These are phyloP conservation scores for Leccinum subtestaceum DNA, from an alignment of 768 basidiomycete species.

Conservation along the genomic window DNA sequence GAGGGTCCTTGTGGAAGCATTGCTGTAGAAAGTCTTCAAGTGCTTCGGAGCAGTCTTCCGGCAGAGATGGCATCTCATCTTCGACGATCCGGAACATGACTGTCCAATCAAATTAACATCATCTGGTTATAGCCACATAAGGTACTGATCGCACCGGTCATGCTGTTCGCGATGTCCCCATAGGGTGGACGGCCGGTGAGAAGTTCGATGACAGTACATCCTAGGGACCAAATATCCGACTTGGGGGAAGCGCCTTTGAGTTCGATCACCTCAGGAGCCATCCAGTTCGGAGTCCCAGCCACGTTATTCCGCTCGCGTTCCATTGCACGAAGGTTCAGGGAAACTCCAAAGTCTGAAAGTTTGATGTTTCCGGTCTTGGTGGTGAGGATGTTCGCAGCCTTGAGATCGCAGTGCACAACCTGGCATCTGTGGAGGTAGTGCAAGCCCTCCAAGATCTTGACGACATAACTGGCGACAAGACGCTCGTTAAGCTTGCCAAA, in stretches of 20 bases:
- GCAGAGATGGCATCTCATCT: slow-evolving; percentile 84
- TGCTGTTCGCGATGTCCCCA: slow-evolving; percentile 81
- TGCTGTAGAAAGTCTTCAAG: slow-evolving; percentile 76
- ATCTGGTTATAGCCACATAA: neutral
- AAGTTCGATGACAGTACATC: slow-evolving; percentile 91
- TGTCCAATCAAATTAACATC: slow-evolving; percentile 27
- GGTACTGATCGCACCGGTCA: slow-evolving; percentile 66
- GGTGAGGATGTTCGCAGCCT: slow-evolving; percentile 97
- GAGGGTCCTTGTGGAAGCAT: slow-evolving; percentile 90
- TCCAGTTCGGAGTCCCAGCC: slow-evolving; percentile 97
- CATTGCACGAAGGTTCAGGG: slow-evolving; percentile 90
- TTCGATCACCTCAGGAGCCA: slow-evolving; percentile 98
- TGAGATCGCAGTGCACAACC: slow-evolving; percentile 97
- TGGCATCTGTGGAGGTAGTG: slow-evolving; percentile 87
- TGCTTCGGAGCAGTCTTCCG: slow-evolving; percentile 71
- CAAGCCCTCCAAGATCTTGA: slow-evolving; percentile 94
- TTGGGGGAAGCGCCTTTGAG: slow-evolving; percentile 91
- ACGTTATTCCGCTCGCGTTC: slow-evolving; percentile 81
- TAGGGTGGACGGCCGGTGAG: slow-evolving; percentile 92
- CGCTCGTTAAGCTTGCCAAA: slow-evolving; percentile 93
- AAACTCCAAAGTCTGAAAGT: slow-evolving; percentile 96
- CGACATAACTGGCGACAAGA: slow-evolving; percentile 89
- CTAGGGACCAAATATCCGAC: slow-evolving; percentile 94
- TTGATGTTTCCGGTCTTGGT: slow-evolving; percentile 98
- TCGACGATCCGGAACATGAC: slow-evolving; percentile 99